These are phyloP conservation scores for Termitomyces sp. DNA, from an alignment of 768 basidiomycete genomes.

Conservation along the genomic window DNA sequence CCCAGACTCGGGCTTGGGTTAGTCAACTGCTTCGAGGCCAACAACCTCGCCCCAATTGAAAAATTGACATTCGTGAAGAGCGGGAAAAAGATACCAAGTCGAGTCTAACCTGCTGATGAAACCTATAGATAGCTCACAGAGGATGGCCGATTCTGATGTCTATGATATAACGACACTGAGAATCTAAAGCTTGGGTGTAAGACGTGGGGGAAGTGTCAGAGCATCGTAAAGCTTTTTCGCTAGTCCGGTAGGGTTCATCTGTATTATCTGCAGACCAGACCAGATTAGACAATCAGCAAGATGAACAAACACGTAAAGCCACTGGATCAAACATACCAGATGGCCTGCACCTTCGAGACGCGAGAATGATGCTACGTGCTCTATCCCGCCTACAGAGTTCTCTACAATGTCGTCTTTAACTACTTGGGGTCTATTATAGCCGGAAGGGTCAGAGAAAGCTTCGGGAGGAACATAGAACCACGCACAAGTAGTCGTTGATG, in stretches of 20 bases:
- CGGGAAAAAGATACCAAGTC: too few relatives aligned
- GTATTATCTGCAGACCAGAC: conserved; percentile 20
- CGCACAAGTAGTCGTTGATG: conserved; percentile 41
- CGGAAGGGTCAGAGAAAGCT: neutral
- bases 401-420: conserved; percentile 35
- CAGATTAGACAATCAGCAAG: neutral
- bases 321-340: conserved; percentile 26
- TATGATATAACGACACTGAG: neutral
- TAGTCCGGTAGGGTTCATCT: conserved; percentile 28
- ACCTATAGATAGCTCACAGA: too few relatives aligned
- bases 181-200: conserved; percentile 8
- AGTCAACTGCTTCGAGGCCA: too few relatives aligned
- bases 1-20: too few relatives aligned
- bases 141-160: too few relatives aligned
- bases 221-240: conserved; percentile 32
- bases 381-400: conserved; percentile 28
- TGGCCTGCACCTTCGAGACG: conserved; percentile 38
- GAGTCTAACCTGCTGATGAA: too few relatives aligned
- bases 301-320: neutral
- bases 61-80: too few relatives aligned
- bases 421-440: conserved; percentile 24
- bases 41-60: too few relatives aligned
- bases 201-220: conserved; percentile 21
- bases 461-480: neutral
- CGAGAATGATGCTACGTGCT: conserved; percentile 33